phyloP scores from a whole-genome alignment of 805 yeast species.

The Vanderwaltozyma yarrowii region DNA sequence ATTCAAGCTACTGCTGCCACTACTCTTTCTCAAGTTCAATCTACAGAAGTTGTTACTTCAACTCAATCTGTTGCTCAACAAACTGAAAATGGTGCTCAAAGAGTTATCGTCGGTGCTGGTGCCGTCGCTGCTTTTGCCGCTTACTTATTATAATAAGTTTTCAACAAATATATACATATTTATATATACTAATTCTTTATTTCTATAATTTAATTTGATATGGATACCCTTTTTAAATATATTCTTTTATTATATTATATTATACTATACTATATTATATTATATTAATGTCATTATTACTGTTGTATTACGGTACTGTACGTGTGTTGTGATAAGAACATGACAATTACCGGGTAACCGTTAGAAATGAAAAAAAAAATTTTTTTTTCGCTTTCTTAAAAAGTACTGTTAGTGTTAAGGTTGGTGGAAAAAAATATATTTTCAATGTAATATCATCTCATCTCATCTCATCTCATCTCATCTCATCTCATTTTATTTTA shows the following conservation, averaged over 20 bases:
- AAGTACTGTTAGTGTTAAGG: too few species aligned
- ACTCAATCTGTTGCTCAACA: constrained; percentile 3
- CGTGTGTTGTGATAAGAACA: too few species aligned
- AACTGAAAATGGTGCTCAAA: constrained; percentile 22
- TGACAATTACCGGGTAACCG: too few species aligned
- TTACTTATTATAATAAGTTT: constrained; percentile 18
- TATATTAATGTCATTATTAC: too few species aligned
- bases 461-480: background rate
- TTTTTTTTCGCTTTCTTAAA: too few species aligned
- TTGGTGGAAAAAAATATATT: too few species aligned
- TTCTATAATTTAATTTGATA: background rate
- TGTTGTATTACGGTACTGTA: too few species aligned
- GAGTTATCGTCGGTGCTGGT: constrained; percentile 14
- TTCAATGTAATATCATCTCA: background rate
- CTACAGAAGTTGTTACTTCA: constrained; percentile 21
- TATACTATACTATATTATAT: too few species aligned
- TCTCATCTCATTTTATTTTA: too few species aligned
- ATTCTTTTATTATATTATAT: too few species aligned
- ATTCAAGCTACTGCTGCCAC: constrained; percentile 27
- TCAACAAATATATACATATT: background rate
- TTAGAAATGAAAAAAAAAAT: too few species aligned
- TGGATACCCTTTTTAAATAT: too few species aligned
- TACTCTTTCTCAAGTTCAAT: constrained; percentile 32
- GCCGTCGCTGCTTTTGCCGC: constrained; percentile 26
- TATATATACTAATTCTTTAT: background rate